A percentile compares a stretch with the other conserved stretches of the same genome.
phyloP scores from a whole-genome alignment of 768 basidiomycete species.

The Trametes meyenii region DNA sequence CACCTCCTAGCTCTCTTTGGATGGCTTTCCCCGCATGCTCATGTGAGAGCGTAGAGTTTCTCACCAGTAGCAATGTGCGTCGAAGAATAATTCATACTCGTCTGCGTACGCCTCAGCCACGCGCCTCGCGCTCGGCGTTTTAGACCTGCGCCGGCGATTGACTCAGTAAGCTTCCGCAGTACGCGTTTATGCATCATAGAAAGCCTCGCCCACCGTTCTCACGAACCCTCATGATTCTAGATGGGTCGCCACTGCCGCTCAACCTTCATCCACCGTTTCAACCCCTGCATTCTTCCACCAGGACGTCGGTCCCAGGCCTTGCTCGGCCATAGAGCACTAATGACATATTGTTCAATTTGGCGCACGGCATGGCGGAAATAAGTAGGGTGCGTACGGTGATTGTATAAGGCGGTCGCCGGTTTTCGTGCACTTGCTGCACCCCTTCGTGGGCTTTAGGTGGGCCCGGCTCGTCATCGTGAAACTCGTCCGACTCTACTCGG shows the following conservation, averaged over 20 bases:
- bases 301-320: constrained; percentile 72
- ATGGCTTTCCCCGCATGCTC: not conserved
- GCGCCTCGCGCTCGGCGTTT: not conserved
- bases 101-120: not conserved
- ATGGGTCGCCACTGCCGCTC: not conserved
- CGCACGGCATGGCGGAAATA: constrained; percentile 1
- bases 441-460: constrained; percentile 78
- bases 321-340: constrained; percentile 82
- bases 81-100: not conserved
- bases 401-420: constrained; percentile 62
- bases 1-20: not conserved
- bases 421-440: constrained; percentile 56
- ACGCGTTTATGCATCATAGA: not conserved
- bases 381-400: constrained; percentile 55
- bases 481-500: constrained; percentile 80
- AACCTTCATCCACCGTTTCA: constrained; percentile 45
- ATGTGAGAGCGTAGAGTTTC: too few species aligned
- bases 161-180: not conserved
- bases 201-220: not conserved
- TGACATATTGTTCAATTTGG: not conserved
- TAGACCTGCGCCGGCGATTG: not conserved
- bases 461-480: constrained; percentile 85
- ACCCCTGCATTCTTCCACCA: constrained; percentile 71
- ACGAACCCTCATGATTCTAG: not conserved
- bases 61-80: not conserved